These are phyloP conservation scores for Penicillium longicatenatum DNA, from an alignment of 495 filamentous ascomycete genomes.

Conservation along the genomic window DNA sequence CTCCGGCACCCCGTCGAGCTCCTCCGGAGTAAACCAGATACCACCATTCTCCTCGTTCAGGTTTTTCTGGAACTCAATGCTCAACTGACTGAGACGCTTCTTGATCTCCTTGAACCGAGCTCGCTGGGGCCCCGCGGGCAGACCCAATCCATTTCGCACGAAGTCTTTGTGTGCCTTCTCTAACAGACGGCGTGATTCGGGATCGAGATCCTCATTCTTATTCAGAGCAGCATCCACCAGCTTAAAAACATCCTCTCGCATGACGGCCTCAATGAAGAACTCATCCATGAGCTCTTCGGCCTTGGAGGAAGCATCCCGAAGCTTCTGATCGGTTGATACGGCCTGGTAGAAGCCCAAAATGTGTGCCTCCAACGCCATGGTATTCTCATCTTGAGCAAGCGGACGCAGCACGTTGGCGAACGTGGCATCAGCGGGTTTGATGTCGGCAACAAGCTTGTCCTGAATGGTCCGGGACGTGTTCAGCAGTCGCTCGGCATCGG, in stretches of 20 bases:
- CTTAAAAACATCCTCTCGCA: slow-evolving; percentile 69
- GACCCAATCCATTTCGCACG: slow-evolving; percentile 62
- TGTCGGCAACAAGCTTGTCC: slow-evolving; percentile 70
- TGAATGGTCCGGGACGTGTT: slow-evolving; percentile 66
- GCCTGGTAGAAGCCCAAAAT: slow-evolving; percentile 80
- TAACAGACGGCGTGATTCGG: slow-evolving; percentile 62
- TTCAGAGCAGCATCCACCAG: slow-evolving; percentile 62
- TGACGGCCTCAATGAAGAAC: slow-evolving; percentile 64
- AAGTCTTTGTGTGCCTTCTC: slow-evolving; percentile 71
- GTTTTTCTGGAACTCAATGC: slow-evolving; percentile 69
- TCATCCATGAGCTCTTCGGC: slow-evolving; percentile 69
- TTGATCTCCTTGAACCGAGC: slow-evolving; percentile 75
- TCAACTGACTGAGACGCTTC: slow-evolving; percentile 65
- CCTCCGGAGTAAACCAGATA: slow-evolving; percentile 62
- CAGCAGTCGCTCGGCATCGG: slow-evolving; percentile 75
- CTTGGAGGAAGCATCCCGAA: slow-evolving; percentile 71
- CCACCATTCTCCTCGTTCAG: slow-evolving; percentile 70
- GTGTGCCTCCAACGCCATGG: slow-evolving; percentile 56
- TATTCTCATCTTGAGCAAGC: slow-evolving; percentile 69
- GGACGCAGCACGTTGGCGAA: slow-evolving; percentile 68
- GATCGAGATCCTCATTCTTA: slow-evolving; percentile 61
- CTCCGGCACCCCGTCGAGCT: slow-evolving; percentile 65
- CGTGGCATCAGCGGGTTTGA: slow-evolving; percentile 64
- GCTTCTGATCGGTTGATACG: slow-evolving; percentile 65
- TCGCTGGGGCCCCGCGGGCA: slow-evolving; percentile 61